These are phyloP conservation scores for Russula sp. DNA, from an alignment of 768 basidiomycete genomes.

Conservation along the genomic window DNA sequence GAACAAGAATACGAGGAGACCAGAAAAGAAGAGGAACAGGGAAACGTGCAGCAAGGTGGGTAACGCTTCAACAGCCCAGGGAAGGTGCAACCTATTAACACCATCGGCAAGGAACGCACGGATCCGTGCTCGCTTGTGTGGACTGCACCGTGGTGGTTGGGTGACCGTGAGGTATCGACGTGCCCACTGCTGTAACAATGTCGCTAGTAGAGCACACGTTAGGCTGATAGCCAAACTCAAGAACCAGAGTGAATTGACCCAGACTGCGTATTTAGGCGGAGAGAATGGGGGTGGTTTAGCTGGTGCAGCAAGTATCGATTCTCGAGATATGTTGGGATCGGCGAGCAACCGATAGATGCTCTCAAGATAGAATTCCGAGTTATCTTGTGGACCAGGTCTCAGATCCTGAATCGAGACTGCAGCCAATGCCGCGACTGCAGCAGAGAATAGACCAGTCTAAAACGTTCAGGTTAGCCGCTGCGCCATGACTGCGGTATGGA, in stretches of 20 bases:
- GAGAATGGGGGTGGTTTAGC: neutral
- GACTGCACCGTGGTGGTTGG: constrained; percentile 27
- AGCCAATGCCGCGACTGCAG: constrained; percentile 3
- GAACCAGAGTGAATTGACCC: constrained; percentile 30
- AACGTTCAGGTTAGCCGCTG: no score
- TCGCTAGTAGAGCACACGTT: constrained; percentile 39
- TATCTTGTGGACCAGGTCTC: constrained; percentile 9
- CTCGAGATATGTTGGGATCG: neutral
- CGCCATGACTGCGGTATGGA: no score
- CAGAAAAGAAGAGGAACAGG: constrained; percentile 46
- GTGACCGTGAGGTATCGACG: constrained; percentile 32
- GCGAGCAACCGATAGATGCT: no score
- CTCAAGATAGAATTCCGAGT: constrained; percentile 7
- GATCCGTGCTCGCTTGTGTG: constrained; percentile 36
- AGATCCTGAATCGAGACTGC: constrained; percentile 9
- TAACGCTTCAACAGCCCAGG: constrained; percentile 38
- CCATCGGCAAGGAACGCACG: constrained; percentile 37
- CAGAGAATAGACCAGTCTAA: constrained; percentile 9
- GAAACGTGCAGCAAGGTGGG: constrained; percentile 47
- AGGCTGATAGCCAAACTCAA: constrained; percentile 34
- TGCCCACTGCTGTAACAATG: constrained; percentile 47
- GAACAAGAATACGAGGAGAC: constrained; percentile 41
- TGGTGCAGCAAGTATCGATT: neutral
- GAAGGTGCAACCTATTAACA: constrained; percentile 36
- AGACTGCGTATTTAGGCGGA: neutral